These are phyloP conservation scores for Puccinia horiana DNA, from an alignment of 1,284 basidiomycete genomes.

Conservation along the genomic window DNA sequence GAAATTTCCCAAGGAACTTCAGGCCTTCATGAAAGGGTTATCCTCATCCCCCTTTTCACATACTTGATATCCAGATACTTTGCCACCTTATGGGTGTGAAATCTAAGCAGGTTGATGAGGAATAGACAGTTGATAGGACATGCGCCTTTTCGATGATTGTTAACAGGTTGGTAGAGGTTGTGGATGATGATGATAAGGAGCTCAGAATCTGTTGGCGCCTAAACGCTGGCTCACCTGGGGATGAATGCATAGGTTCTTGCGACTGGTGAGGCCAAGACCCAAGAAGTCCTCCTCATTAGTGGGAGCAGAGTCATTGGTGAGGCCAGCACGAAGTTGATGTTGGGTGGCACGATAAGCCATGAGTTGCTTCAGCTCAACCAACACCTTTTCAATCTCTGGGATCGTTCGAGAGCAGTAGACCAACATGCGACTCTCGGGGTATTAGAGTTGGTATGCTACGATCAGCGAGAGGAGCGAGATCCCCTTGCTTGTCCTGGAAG, in stretches of 20 bases:
- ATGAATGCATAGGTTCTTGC: constrained; percentile 95
- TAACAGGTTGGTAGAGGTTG: not conserved
- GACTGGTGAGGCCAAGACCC: constrained; percentile 87
- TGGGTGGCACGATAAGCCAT: constrained; percentile 75
- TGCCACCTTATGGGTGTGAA: constrained; percentile 95
- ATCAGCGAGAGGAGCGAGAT: constrained; percentile 94
- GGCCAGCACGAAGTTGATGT: constrained; percentile 62
- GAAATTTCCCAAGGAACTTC: no score
- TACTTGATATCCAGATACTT: no score
- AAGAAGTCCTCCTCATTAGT: constrained; percentile 80
- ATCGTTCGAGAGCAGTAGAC: constrained; percentile 99
- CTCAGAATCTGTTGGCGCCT: not conserved
- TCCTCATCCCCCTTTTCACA: no score
- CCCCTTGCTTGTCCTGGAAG: constrained; percentile 98
- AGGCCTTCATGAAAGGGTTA: no score
- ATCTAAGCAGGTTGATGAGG: constrained; percentile 64
- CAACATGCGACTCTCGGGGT: constrained; percentile 86
- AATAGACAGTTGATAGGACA: constrained; percentile 2
- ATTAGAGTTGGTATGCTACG: constrained; percentile 98
- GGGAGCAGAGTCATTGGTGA: constrained; percentile 65
- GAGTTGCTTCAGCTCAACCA: constrained; percentile 89
- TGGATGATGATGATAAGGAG: not conserved
- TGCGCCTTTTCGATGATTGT: constrained; percentile 24
- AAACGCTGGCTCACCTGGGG: constrained; percentile 73
- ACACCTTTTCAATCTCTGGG: constrained; percentile 99